These are phyloP conservation scores for Tranzscheliella williamsii DNA, from an alignment of 1,284 basidiomycete genomes.

Conservation along the genomic window DNA sequence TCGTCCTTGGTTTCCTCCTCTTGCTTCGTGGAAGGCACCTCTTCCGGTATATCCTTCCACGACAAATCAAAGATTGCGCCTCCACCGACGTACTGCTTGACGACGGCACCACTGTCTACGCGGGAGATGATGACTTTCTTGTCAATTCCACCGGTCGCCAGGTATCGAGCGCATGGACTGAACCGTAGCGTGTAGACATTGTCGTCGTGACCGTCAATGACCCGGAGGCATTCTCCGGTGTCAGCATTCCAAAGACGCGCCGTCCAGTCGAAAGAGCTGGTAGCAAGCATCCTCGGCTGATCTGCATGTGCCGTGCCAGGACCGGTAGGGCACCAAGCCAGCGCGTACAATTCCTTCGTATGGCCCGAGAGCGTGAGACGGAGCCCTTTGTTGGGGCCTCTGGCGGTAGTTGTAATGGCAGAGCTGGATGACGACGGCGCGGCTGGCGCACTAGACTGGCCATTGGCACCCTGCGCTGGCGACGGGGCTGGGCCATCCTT, in stretches of 20 bases:
- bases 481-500: conserved; percentile 30
- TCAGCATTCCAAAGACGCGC: conserved; percentile 59
- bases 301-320: conserved; percentile 43
- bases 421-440: conserved; percentile 1
- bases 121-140: conserved; percentile 48
- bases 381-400: conserved; percentile 40
- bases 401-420: conserved; percentile 19
- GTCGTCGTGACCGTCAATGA: conserved; percentile 54
- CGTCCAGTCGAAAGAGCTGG: conserved; percentile 57
- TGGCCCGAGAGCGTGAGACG: conserved; percentile 48
- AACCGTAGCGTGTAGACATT: conserved; percentile 56
- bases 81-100: conserved; percentile 41
- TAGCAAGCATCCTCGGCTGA: conserved; percentile 57
- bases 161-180: conserved; percentile 52
- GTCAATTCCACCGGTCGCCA: conserved; percentile 59
- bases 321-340: conserved; percentile 55
- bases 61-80: conserved; percentile 42
- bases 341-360: conserved; percentile 56
- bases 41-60: conserved; percentile 33
- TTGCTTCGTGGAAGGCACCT: conserved; percentile 19
- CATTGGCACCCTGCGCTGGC: conserved; percentile 21
- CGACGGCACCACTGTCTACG: conserved; percentile 39
- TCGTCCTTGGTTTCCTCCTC: conserved; percentile 22
- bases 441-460: conserved; percentile 10
- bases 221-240: conserved; percentile 51